Evolutionary conservation across 306 rosid genomes (phyloP).

Genomic region (Datisca glomerata): DNA sequence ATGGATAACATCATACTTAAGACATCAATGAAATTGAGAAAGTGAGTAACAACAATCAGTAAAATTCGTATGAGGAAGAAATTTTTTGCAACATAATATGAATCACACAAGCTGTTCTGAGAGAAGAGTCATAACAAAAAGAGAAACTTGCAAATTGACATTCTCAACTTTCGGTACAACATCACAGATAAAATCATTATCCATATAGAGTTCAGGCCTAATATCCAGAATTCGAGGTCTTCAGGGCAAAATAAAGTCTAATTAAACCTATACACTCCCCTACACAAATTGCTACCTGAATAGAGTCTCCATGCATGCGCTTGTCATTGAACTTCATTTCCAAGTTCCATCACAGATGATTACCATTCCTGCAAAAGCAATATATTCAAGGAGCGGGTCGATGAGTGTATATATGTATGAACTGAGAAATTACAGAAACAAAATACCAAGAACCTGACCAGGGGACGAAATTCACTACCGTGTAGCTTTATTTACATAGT

Average conservation of each 20-base stretch:
- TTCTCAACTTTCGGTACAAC: background rate
- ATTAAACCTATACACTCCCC: background rate
- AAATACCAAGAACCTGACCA: background rate
- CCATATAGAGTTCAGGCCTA: background rate
- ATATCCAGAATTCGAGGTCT: background rate
- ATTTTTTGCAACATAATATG: too few relatives aligned
- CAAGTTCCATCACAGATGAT: background rate
- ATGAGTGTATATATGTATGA: too few relatives aligned
- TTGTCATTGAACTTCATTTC: background rate
- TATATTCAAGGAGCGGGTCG: too few relatives aligned
- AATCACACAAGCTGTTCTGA: too few relatives aligned
- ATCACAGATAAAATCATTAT: background rate
- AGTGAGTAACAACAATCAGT: too few relatives aligned
- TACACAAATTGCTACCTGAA: background rate
- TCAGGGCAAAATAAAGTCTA: background rate
- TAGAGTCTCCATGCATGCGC: background rate
- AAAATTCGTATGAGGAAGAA: too few relatives aligned
- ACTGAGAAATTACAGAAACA: background rate
- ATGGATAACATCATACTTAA: too few relatives aligned
- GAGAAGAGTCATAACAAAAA: background rate
- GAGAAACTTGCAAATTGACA: background rate
- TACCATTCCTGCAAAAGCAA: background rate
- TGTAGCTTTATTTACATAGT: constrained; percentile 88
- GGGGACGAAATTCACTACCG: constrained; percentile 35
- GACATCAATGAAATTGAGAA: too few relatives aligned